Evolutionary conservation across 2,329 filamentous ascomycete genomes (phyloP).

Genomic region (Periconia macrospinosa): DNA sequence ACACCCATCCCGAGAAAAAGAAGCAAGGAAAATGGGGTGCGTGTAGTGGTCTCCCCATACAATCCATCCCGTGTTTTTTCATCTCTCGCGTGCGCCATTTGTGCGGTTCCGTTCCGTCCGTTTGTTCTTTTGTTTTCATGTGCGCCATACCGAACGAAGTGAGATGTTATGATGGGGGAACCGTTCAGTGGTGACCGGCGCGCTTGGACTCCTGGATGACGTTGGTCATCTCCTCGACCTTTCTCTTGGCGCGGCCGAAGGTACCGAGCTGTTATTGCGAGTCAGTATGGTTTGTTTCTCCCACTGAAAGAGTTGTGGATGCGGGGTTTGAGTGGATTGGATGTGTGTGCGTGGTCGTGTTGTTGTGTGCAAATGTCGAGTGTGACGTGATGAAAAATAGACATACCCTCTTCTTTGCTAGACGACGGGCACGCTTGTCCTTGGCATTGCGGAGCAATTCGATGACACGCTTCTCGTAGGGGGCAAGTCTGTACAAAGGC

Average conservation of each 20-base stretch:
- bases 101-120: constrained; percentile 21
- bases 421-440: constrained; percentile 98
- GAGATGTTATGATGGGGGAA: constrained; percentile 17
- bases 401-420: constrained; percentile 97
- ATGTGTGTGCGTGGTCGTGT: not conserved
- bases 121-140: constrained; percentile 5
- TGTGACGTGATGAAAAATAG: constrained; percentile 4
- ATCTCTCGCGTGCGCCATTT: too few species aligned
- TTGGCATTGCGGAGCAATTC: constrained; percentile 99
- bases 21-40: constrained; percentile 33
- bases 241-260: constrained; percentile 97
- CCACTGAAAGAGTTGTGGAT: not conserved
- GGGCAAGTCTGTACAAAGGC: constrained; percentile 41
- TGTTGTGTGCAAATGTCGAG: too few species aligned
- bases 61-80: not conserved
- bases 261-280: constrained; percentile 75
- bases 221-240: constrained; percentile 98
- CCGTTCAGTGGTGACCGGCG: constrained; percentile 65
- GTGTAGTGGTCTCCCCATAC: not conserved
- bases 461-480: constrained; percentile 94
- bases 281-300: constrained; percentile 29
- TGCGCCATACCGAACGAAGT: constrained; percentile 1
- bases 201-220: constrained; percentile 96
- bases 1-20: constrained; percentile 36
- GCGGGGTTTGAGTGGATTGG: constrained; percentile 1